Evolutionary conservation across 169 alveolate genomes (phyloP).

Genomic region (Cryptosporidium meleagridis): DNA sequence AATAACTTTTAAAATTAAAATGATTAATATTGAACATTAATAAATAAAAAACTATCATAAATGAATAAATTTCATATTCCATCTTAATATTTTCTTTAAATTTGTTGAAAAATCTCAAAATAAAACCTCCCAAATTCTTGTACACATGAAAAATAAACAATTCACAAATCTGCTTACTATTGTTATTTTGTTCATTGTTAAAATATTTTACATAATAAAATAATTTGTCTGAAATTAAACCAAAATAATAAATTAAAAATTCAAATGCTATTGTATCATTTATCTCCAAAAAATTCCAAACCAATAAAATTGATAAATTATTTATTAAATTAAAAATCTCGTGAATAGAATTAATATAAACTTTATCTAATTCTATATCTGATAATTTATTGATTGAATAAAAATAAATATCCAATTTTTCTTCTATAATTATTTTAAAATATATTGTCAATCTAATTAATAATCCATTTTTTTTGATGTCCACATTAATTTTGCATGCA

Average conservation of each 20-base stretch:
- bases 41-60: background rate
- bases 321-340: background rate
- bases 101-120: background rate
- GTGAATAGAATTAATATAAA: background rate
- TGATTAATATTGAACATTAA: background rate
- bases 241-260: constrained; percentile 1
- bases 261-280: background rate
- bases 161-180: background rate
- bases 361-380: background rate
- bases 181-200: background rate
- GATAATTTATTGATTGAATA: background rate
- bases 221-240: constrained; percentile 5
- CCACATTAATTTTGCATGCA: constrained; percentile 9
- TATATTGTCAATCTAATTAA: background rate
- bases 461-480: background rate
- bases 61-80: background rate
- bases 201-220: background rate
- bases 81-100: background rate
- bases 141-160: background rate
- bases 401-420: constrained; percentile 1
- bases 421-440: background rate
- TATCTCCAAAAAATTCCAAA: background rate
- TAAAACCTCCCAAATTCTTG: background rate
- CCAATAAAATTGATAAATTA: background rate
- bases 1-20: background rate